phyloP scores from a whole-genome alignment of 2,329 filamentous ascomycete species.

The Apiospora hydei region DNA sequence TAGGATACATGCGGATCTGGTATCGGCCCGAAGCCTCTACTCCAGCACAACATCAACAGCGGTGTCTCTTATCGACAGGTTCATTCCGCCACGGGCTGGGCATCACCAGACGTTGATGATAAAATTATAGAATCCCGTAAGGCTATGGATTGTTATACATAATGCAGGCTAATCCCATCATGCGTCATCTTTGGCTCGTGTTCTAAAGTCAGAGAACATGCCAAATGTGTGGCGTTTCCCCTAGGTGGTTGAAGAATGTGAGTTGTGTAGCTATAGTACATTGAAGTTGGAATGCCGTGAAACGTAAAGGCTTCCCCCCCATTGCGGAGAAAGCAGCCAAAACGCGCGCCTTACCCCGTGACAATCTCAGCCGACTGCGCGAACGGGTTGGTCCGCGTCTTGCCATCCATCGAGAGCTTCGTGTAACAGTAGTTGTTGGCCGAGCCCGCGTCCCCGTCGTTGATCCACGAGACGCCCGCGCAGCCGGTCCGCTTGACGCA shows the following conservation, averaged over 20 bases:
- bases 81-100: too few species aligned
- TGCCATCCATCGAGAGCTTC: slow-evolving; percentile 2
- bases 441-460: slow-evolving; percentile 3
- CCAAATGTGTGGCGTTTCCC: background rate
- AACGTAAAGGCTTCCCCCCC: background rate
- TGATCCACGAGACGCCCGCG: slow-evolving; percentile 23
- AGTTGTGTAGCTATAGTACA: background rate
- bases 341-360: background rate
- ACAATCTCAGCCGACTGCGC: background rate
- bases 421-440: slow-evolving; percentile 23
- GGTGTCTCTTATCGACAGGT: too few species aligned
- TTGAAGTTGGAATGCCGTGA: background rate
- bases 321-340: background rate
- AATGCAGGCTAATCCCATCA: background rate
- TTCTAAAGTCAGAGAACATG: background rate
- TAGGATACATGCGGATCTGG: too few species aligned
- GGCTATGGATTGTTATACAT: background rate
- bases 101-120: background rate
- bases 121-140: background rate
- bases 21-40: too few species aligned
- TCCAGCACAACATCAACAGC: too few species aligned
- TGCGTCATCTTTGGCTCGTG: background rate
- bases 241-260: background rate
- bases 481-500: slow-evolving; percentile 5
- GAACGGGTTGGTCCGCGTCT: background rate